These are phyloP conservation scores for Ceratobasidium sp. DNA, from an alignment of 1,284 basidiomycete species.

Conservation along the genomic window DNA sequence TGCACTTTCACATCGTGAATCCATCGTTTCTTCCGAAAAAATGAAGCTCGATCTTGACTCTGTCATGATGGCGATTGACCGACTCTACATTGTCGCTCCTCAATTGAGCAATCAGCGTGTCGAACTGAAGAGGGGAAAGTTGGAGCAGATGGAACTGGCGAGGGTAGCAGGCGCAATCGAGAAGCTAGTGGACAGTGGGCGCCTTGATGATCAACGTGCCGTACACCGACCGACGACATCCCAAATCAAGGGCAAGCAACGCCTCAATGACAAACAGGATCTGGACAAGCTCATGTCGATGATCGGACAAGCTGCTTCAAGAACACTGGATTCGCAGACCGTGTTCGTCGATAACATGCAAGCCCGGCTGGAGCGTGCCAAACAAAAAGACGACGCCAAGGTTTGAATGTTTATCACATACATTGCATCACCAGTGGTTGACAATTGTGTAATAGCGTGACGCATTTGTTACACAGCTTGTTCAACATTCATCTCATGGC, in stretches of 20 bases:
- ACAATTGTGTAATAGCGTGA: constrained; percentile 61
- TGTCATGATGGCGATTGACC: constrained; percentile 85
- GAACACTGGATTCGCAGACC: constrained; percentile 73
- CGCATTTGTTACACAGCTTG: constrained; percentile 75
- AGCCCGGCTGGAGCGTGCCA: constrained; percentile 62
- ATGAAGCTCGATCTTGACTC: constrained; percentile 83
- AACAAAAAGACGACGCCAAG: constrained; percentile 67
- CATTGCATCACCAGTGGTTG: constrained; percentile 20
- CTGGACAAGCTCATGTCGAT: constrained; percentile 76
- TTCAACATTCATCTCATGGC: constrained; percentile 71
- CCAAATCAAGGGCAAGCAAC: constrained; percentile 34
- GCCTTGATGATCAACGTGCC: constrained; percentile 53
- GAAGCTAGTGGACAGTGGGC: constrained; percentile 47
- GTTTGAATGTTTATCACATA: constrained; percentile 56
- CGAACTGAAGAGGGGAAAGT: constrained; percentile 75
- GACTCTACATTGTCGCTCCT: constrained; percentile 82
- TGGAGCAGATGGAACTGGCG: constrained; percentile 72
- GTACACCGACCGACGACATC: constrained; percentile 33
- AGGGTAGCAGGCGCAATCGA: constrained; percentile 51
- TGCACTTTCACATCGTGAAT: constrained; percentile 22
- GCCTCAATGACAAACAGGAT: constrained; percentile 56
- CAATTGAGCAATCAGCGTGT: constrained; percentile 88
- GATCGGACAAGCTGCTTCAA: constrained; percentile 74
- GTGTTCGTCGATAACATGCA: constrained; percentile 67
- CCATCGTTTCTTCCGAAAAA: constrained; percentile 62